Base-by-base conservation (phyloP, 2,329 filamentous ascomycete genomes). In the Talaromyces sp. region DNA sequence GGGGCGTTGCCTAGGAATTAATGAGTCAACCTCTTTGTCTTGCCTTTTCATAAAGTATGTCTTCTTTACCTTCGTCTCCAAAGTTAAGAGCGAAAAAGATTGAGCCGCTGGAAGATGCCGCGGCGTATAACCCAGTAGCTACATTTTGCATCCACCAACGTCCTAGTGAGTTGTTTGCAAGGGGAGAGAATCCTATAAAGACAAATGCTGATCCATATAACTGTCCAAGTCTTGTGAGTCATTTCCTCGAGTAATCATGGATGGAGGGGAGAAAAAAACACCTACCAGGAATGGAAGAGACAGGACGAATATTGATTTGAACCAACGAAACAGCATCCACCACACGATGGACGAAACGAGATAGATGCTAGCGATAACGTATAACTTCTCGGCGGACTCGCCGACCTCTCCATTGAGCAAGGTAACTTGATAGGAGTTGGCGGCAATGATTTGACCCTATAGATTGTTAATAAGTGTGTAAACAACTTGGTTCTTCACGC, bases 11-110 rank as follows among this genome's bases (percentile, higher is more conserved):
- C 62, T 64, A 19, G 24, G 24, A 50, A 17, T 32, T 8, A 26
- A 32, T 50, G 24, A 21, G 26, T 9, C 13, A 38, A 38, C 7
- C 9, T n/a, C 14, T 3, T 38, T 9, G 4, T 11, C 1, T 3
- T 17, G 19, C 14, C 14, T n/a, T n/a, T n/a, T n/a, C n/a, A n/a
- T 1, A 50, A 51, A 24, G 2, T 31, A 0, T 5, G 14, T 9
- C 24, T 35, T 55, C 55, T 58, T 58, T 56, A 63, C 82, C 82
- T 75, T 85, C 82, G 62, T 81, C 80, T 61, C 84, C 84, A 66
- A 86, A 86, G 71, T 86, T 87, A 59, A 86, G 77, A 6, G 84
- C 80, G 68, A 87, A 87, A 74, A 82, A 85, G 60, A 87, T 75
- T 2, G 81, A 81, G 13, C 85, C 85, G 32, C 80, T 81, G 14